These are phyloP conservation scores for Sporothrix protearum DNA, from an alignment of 2,329 filamentous ascomycete species.

Conservation along the genomic window DNA sequence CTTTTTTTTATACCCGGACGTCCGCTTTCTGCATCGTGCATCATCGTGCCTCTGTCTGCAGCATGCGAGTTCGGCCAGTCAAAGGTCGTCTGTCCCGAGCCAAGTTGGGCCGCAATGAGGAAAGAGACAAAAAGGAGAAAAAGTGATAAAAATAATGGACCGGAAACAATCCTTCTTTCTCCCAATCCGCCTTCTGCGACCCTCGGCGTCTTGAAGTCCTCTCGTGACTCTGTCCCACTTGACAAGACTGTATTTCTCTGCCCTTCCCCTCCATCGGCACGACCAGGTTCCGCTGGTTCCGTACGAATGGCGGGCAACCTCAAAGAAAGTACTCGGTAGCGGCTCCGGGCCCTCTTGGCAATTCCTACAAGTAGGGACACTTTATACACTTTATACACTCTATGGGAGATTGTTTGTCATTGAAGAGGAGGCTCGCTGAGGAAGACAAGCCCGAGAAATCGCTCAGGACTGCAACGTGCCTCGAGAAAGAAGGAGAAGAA, in stretches of 20 bases:
- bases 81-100: background rate
- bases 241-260: background rate
- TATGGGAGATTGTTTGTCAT: background rate
- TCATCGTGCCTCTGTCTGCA: too few species aligned
- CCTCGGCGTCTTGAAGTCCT: background rate
- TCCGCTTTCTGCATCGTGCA: background rate
- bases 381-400: background rate
- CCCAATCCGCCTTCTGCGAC: background rate
- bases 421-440: background rate
- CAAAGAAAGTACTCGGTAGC: background rate
- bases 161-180: too few species aligned
- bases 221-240: background rate
- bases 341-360: background rate
- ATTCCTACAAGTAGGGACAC: background rate
- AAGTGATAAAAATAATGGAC: background rate
- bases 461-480: background rate
- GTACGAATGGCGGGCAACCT: background rate
- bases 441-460: background rate
- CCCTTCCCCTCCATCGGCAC: background rate
- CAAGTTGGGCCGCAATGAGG: background rate
- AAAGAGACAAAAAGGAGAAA: background rate
- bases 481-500: background rate
- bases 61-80: background rate
- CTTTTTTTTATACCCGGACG: background rate
- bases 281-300: constrained; percentile 9